Evolutionary conservation across 1,284 basidiomycete species (phyloP).

Genomic region (Malassezia caprae): DNA sequence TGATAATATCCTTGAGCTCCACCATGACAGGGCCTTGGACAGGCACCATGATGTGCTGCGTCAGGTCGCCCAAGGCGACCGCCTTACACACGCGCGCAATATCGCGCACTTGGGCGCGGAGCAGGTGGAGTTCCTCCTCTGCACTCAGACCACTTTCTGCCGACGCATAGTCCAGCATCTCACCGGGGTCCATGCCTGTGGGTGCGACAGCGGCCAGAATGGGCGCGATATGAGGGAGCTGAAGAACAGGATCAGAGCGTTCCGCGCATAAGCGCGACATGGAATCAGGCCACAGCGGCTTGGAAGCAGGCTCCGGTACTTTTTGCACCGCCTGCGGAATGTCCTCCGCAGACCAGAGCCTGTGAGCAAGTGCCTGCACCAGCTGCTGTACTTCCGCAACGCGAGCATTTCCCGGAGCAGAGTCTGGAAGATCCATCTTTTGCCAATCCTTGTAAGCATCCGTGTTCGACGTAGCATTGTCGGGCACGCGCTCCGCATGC

Average conservation of each 20-base stretch:
- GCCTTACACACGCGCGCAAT: constrained; percentile 87
- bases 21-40: constrained; percentile 96
- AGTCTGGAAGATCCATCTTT: neutral
- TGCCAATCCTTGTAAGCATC: neutral
- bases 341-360: constrained; percentile 11
- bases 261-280: neutral
- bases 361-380: constrained; percentile 1
- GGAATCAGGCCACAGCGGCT: neutral
- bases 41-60: constrained; percentile 89
- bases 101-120: constrained; percentile 82
- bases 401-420: neutral
- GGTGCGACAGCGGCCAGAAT: constrained; percentile 10
- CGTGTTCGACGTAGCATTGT: neutral
- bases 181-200: constrained; percentile 28
- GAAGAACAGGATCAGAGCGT: neutral
- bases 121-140: constrained; percentile 66
- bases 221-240: constrained; percentile 3
- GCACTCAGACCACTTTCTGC: constrained; percentile 51
- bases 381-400: constrained; percentile 4
- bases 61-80: constrained; percentile 83
- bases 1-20: constrained; percentile 94
- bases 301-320: neutral
- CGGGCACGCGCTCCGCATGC: constrained; percentile 4
- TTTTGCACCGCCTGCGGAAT: neutral
- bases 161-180: constrained; percentile 42